Evolutionary conservation across 2,329 filamentous ascomycete genomes (phyloP).

Genomic region (Fusarium temperatum): DNA sequence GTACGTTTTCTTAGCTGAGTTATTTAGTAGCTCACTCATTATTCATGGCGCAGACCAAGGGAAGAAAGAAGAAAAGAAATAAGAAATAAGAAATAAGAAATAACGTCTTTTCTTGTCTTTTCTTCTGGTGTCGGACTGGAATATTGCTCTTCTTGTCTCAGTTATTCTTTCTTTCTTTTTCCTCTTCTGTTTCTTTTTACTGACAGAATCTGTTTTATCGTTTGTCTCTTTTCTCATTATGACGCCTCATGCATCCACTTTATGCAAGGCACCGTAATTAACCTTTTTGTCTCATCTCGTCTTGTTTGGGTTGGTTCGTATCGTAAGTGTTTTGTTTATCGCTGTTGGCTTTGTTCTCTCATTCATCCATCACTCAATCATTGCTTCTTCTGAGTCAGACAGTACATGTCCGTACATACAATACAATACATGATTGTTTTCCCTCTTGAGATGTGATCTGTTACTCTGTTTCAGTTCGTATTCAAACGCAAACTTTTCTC

Average conservation of each 20-base stretch:
- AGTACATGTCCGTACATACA: not conserved
- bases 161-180: not conserved
- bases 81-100: not conserved
- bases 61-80: not conserved
- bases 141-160: conserved; percentile 29
- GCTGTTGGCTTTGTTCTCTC: conserved; percentile 15
- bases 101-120: not conserved
- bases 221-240: conserved; percentile 22
- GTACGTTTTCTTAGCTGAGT: not conserved
- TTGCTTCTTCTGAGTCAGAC: conserved; percentile 12
- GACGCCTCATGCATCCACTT: conserved; percentile 24
- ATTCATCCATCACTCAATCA: not conserved
- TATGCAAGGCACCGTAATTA: conserved; percentile 28
- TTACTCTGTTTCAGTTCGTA: not conserved
- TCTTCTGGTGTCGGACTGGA: conserved; percentile 32
- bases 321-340: not conserved
- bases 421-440: not conserved
- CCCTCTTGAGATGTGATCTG: conserved; percentile 19
- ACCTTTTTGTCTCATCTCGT: not conserved
- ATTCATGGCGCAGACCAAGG: not conserved
- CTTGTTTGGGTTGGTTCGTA: not conserved
- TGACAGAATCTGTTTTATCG: not conserved
- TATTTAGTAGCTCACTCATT: not conserved
- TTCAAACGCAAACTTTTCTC: not conserved
- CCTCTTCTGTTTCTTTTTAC: not conserved